A percentile compares a stretch with the other conserved stretches of the same genome.
Evolutionary conservation across 2,329 filamentous ascomycete genomes (phyloP).

Genomic region (Pseudopyrenochaeta lycopersici): DNA sequence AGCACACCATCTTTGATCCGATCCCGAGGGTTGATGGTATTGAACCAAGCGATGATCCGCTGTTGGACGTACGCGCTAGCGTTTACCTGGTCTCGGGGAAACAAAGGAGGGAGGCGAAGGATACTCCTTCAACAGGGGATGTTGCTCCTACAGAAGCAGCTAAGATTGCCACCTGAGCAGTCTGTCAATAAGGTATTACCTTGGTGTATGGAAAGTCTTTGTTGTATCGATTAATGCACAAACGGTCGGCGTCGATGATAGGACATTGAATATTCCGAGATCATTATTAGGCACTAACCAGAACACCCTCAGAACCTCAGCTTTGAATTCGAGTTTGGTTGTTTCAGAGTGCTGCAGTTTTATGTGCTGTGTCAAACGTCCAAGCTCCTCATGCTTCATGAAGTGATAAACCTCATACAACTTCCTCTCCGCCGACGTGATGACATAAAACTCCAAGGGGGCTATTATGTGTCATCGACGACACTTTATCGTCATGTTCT

Average conservation of each 20-base stretch:
- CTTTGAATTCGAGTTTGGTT: too few relatives aligned
- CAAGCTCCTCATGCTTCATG: too few relatives aligned
- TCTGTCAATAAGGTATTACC: neutral
- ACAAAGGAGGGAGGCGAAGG: slow-evolving; percentile 58
- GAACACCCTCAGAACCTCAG: too few relatives aligned
- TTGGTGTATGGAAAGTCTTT: neutral
- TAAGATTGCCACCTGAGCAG: slow-evolving; percentile 8
- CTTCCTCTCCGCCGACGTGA: too few relatives aligned
- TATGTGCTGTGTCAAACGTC: too few relatives aligned
- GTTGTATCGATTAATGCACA: neutral
- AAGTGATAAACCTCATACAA: too few relatives aligned
- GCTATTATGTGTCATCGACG: too few relatives aligned
- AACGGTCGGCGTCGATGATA: neutral
- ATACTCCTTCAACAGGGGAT: neutral
- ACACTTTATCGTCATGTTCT: too few relatives aligned
- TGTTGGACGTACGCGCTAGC: slow-evolving; percentile 65
- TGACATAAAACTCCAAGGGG: too few relatives aligned
- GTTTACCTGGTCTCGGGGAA: slow-evolving; percentile 65
- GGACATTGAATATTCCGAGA: too few relatives aligned
- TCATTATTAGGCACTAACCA: too few relatives aligned
- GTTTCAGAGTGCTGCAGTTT: too few relatives aligned
- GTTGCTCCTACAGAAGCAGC: slow-evolving; percentile 3
- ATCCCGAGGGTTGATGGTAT: slow-evolving; percentile 64
- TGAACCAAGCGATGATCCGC: slow-evolving; percentile 62
- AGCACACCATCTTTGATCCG: slow-evolving; percentile 66